Base-by-base conservation (phyloP, 768 basidiomycete species). In the Fistulinella prunicolor region DNA sequence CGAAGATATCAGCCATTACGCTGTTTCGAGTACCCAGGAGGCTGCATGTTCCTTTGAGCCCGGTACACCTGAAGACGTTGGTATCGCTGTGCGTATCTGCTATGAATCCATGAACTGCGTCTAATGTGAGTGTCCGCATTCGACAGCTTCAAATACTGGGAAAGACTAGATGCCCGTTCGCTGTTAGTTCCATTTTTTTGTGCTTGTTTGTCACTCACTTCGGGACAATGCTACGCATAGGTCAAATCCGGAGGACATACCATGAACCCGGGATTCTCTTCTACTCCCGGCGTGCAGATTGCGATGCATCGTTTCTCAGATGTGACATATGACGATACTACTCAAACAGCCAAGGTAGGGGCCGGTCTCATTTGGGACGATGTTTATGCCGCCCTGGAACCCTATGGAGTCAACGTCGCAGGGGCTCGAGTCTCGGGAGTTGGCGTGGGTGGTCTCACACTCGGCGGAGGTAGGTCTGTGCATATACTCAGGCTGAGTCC, bases 211-310 rank as follows among this genome's bases (percentile, higher is more conserved):
- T 6, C 12, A 29, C 42, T 59, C 40, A 52, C 44, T 21, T 26
- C 3, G 28, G 13, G n/a, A n/a, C 23, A 3, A 36, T 37, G 2
- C 36, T 42, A 38, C 19, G 30, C n/a, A 81, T 32, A 14, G 82
- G 74, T 84, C 44, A 85, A 82, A 60, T 76, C 81, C 17, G 82
- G 80, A 13, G 83, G 83, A 0, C 82, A 85, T 59, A 50, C 76
- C 1, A 55, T 71, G 3, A 83, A 82, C 55, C 74, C 71, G 0
- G 75, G 75, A 2, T 83, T 82, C 50, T 81, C 81, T 0, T 84
- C 84, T 0, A 84, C 83, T 0, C 51, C 60, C 1, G 83, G 82
- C 26, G 74, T 85, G 12, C 80, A 80, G 13, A 83, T 85, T 7
- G 64, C 77, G 8, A 76, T 84, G 79, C 60, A 50, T 32, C 65